Conservation (phyloP, 2,329 filamentous ascomycete species). For the Trichoderma cornu-damae region DNA sequence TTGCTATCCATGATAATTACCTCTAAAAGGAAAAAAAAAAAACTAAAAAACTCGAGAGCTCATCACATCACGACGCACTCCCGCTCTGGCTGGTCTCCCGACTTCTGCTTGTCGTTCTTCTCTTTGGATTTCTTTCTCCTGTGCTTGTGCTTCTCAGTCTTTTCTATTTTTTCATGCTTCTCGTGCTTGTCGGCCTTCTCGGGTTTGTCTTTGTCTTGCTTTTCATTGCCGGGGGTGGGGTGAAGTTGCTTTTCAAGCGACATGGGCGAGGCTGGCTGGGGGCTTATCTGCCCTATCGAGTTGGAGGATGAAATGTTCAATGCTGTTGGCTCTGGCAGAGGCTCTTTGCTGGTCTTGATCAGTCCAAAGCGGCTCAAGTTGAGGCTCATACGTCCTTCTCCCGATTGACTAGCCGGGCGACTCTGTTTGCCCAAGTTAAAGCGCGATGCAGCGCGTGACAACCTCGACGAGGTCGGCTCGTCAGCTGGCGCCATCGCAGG, state of each 20-base stretch:
- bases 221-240: neutral
- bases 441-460: constrained; percentile 54
- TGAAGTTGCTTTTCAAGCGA: constrained; percentile 22
- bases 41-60: neutral
- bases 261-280: constrained; percentile 24
- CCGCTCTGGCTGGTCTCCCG: constrained; percentile 38
- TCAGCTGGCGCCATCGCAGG: constrained; percentile 44
- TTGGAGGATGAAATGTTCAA: constrained; percentile 27
- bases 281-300: constrained; percentile 25
- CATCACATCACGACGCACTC: constrained; percentile 46
- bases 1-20: neutral
- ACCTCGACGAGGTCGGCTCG: constrained; percentile 48
- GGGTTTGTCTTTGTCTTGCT: constrained; percentile 20
- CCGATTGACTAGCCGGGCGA: constrained; percentile 53
- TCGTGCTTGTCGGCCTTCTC: constrained; percentile 26
- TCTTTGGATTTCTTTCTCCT: constrained; percentile 38
- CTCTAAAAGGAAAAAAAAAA: neutral
- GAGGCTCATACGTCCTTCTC: constrained; percentile 53
- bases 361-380: constrained; percentile 52
- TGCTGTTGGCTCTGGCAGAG: constrained; percentile 25
- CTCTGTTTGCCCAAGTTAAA: constrained; percentile 48
- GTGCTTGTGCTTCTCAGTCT: constrained; percentile 33
- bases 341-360: constrained; percentile 49
- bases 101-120: constrained; percentile 35
- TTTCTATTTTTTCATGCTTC: constrained; percentile 30